A percentile compares a stretch with the other conserved stretches of the same genome.
phyloP scores from a whole-genome alignment of 768 basidiomycete genomes.

The Podaxis sp. region DNA sequence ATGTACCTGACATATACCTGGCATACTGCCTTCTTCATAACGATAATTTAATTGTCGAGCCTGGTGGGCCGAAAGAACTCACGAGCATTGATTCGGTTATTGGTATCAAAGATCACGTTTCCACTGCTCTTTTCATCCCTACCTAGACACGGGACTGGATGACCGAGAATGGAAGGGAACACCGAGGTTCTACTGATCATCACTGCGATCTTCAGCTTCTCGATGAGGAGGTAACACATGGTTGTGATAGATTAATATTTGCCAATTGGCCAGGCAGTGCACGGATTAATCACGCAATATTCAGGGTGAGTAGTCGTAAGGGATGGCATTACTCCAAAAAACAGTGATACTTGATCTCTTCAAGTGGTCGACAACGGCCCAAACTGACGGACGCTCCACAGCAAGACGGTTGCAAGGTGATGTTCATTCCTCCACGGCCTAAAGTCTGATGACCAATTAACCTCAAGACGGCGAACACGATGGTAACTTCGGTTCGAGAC shows the following conservation, averaged over 20 bases:
- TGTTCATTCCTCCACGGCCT: neutral
- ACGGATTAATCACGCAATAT: neutral
- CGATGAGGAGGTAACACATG: neutral
- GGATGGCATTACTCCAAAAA: too few relatives aligned
- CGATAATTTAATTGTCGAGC: neutral
- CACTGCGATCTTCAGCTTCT: neutral
- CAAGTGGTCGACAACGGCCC: too few relatives aligned
- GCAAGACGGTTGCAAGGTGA: too few relatives aligned
- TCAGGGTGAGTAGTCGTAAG: neutral
- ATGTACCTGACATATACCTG: neutral
- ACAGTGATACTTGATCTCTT: too few relatives aligned
- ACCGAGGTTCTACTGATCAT: neutral
- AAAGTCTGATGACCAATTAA: neutral
- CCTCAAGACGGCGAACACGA: neutral
- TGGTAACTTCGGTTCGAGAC: neutral
- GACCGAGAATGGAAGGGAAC: neutral
- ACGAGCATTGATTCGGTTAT: neutral
- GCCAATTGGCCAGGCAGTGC: neutral
- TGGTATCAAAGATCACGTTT: neutral
- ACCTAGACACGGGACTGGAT: neutral
- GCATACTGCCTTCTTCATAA: neutral
- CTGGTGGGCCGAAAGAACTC: neutral
- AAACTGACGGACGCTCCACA: too few relatives aligned
- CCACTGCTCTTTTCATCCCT: neutral
- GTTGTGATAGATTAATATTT: neutral